Base-by-base conservation (phyloP, 2,329 filamentous ascomycete species). In the Zymoseptoria pseudotritici region DNA sequence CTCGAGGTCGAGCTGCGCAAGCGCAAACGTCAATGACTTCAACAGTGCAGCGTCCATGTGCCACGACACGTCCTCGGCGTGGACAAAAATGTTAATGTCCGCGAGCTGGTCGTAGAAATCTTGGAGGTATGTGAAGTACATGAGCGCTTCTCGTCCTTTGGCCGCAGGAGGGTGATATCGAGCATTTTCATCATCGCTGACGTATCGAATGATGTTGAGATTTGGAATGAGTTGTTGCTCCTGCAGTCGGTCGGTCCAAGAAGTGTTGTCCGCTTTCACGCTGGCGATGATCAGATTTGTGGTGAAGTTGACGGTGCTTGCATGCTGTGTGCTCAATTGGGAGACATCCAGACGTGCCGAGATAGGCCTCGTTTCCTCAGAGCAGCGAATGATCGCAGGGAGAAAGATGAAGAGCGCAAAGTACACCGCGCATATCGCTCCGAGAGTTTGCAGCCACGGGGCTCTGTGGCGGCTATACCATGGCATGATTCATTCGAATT, bases 111-210 rank as follows among this genome's bases (percentile, higher is more conserved):
- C 58, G 60, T 67, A 65, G 56, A 62, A 63, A 46, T 67, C 62
- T 61, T 61, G 53, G 2, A 67, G 42, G 29, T 66, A 67, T 4
- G 65, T 66, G n/a, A 66, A 57, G 26, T 66, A 66, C 58, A 67
- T 67, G 10, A 67, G 36, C 2, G 65, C 64, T 56, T 67, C 65
- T 11, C 62, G 57, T 11, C 62, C 65, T 57, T 66, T 66, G 54
- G 60, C 49, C 6, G 57, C 21, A 1, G 57, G 53, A 2, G 65
- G 65, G 20, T 57, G 63, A 54, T 61, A 66, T 26, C 58, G 4
- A 2, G 63, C 64, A 4, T 50, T 57, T 7, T 52, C 22, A 51
- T 64, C 63, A 53, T 67, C 64, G 62, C 60, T 63, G 46, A 65
- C 53, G 55, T 67, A 67, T 13, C 64, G 62, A 10, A 65, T 53